Percentiles rank a stretch among this genome's conserved stretches.
Evolutionary conservation across 164 flowering plant species (phyloP).

Genomic region (Macadamia tetraphylla): DNA sequence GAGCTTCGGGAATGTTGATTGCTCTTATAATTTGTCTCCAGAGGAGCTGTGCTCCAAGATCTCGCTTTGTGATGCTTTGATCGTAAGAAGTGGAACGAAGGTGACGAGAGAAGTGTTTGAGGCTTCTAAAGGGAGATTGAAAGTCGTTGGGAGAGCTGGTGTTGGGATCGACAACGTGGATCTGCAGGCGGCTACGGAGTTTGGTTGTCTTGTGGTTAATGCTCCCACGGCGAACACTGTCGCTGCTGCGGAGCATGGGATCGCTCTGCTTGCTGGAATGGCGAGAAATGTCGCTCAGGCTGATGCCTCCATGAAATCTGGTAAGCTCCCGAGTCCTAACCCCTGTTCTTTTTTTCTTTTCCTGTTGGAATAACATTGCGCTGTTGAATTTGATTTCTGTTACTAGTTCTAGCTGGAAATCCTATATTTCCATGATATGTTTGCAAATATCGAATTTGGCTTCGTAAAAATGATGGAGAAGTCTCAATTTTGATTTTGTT

Average conservation of each 20-base stretch:
- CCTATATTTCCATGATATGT: neutral
- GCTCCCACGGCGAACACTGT: slow-evolving; percentile 95
- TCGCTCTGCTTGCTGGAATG: slow-evolving; percentile 76
- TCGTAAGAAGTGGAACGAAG: slow-evolving; percentile 91
- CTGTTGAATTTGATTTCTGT: neutral
- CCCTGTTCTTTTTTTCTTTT: neutral
- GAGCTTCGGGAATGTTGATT: slow-evolving; percentile 58
- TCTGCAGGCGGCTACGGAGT: slow-evolving; percentile 90
- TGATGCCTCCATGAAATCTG: slow-evolving; percentile 88
- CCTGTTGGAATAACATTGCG: neutral
- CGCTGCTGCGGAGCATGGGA: slow-evolving; percentile 96
- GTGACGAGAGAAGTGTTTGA: slow-evolving; percentile 76
- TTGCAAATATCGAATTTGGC: too few species aligned
- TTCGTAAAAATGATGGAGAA: too few species aligned
- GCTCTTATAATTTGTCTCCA: slow-evolving; percentile 52
- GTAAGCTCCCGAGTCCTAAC: slow-evolving; percentile 21
- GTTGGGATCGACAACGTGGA: slow-evolving; percentile 97
- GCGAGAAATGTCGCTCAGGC: slow-evolving; percentile 85
- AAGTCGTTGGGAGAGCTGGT: slow-evolving; percentile 95
- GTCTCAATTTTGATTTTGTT: too few species aligned
- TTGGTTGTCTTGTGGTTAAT: slow-evolving; percentile 84
- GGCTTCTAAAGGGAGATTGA: slow-evolving; percentile 65
- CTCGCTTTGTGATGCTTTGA: slow-evolving; percentile 65
- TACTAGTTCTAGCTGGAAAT: neutral
- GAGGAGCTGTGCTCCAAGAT: slow-evolving; percentile 65